These are phyloP conservation scores for Dictyostelium firmibasis DNA, from an alignment of 78 protist genomes.

Conservation along the genomic window DNA sequence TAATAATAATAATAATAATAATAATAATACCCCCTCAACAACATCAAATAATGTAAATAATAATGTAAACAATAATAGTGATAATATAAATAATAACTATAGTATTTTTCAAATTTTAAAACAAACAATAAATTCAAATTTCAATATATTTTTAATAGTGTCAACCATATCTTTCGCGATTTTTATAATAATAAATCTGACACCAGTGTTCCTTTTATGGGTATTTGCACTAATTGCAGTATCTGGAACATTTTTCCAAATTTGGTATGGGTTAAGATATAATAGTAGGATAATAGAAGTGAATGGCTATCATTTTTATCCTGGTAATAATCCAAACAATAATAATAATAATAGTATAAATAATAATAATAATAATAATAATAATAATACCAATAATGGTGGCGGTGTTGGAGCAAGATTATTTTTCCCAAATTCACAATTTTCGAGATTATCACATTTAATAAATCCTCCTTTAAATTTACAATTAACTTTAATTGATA, in stretches of 20 bases:
- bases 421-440: slow-evolving; percentile 10
- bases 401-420: not conserved
- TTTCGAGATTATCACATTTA: slow-evolving; percentile 35
- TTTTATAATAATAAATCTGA: not conserved
- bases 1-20: not conserved
- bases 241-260: slow-evolving; percentile 7
- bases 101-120: not conserved
- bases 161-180: not conserved
- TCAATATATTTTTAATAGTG: not conserved
- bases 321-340: not conserved
- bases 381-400: not conserved
- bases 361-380: not conserved
- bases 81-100: not conserved
- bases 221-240: slow-evolving; percentile 12
- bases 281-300: slow-evolving; percentile 4
- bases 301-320: slow-evolving; percentile 6
- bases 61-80: not conserved
- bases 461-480: slow-evolving; percentile 47
- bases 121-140: slow-evolving; percentile 5
- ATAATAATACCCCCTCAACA: no score
- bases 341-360: not conserved
- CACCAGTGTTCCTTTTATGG: slow-evolving; percentile 2
- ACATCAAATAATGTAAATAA: no score
- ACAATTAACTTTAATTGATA: slow-evolving; percentile 69
- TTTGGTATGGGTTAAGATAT: slow-evolving; percentile 28